These are phyloP conservation scores for Senna tora DNA, from an alignment of 306 rosid species.

Conservation along the genomic window DNA sequence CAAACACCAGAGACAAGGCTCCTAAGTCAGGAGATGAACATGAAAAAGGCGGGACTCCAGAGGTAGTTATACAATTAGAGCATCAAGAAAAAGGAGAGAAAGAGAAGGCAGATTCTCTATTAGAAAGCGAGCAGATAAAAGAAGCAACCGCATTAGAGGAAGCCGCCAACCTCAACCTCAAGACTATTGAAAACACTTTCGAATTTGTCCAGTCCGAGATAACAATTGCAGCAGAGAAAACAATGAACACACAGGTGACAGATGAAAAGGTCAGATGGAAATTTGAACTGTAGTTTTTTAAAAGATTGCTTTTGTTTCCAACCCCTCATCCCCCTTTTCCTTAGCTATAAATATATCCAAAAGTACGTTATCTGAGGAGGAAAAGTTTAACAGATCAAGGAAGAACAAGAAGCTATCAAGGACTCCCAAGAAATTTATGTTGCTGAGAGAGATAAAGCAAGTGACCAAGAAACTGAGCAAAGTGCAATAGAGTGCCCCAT, in stretches of 20 bases:
- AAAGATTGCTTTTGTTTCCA: not conserved
- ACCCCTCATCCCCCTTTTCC: not conserved
- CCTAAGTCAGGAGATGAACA: too few relatives aligned
- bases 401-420: not conserved
- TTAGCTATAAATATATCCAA: not conserved
- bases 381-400: conserved; percentile 7
- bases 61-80: not conserved
- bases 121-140: not conserved
- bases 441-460: not conserved
- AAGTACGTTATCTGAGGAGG: not conserved
- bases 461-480: not conserved
- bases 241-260: not conserved
- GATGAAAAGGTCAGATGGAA: conserved; percentile 2
- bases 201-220: not conserved
- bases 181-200: not conserved
- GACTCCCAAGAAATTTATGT: not conserved
- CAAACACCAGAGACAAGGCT: too few relatives aligned
- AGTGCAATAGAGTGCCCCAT: not conserved
- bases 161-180: not conserved
- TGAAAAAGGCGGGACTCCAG: not conserved
- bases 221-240: not conserved
- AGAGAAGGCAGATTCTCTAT: not conserved
- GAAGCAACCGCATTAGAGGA: not conserved
- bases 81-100: not conserved
- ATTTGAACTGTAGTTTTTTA: not conserved